phyloP scores from a whole-genome alignment of 495 filamentous ascomycete species.

The Aspergillus steynii region DNA sequence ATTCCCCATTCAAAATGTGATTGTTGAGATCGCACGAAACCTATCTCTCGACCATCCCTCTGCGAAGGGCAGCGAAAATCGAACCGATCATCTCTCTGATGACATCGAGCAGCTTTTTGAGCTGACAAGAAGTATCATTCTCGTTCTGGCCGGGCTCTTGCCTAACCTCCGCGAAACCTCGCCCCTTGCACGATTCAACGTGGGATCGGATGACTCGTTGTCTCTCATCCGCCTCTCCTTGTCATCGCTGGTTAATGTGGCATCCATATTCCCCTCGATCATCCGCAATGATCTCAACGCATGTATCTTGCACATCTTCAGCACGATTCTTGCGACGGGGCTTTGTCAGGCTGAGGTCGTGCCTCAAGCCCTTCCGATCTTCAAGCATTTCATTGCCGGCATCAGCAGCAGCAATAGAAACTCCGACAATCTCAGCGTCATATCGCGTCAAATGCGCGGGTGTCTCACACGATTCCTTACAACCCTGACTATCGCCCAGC shows the following conservation, averaged over 20 bases:
- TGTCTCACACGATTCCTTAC: conserved; percentile 76
- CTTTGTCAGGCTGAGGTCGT: conserved; percentile 85
- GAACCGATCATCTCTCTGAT: conserved; percentile 78
- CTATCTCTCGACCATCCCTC: conserved; percentile 89
- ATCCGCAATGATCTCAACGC: conserved; percentile 97
- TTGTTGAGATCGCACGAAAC: conserved; percentile 89
- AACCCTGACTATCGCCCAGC: conserved; percentile 80
- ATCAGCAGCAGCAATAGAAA: conserved; percentile 54
- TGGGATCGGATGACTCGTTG: conserved; percentile 74
- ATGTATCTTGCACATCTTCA: conserved; percentile 95
- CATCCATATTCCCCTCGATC: conserved; percentile 91
- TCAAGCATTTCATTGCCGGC: conserved; percentile 83
- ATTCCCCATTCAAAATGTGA: conserved; percentile 83
- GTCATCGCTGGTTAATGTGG: conserved; percentile 86
- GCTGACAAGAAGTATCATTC: conserved; percentile 89
- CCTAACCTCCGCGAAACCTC: conserved; percentile 82
- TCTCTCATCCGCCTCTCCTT: conserved; percentile 77
- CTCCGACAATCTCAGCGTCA: conserved; percentile 33
- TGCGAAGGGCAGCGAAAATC: conserved; percentile 66
- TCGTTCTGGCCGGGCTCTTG: conserved; percentile 82
- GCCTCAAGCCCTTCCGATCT: conserved; percentile 85
- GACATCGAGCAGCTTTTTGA: conserved; percentile 99
- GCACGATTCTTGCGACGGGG: conserved; percentile 84
- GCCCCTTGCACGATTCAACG: conserved; percentile 61
- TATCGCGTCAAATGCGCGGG: conserved; percentile 62